Conservation (phyloP, 176 grass and related monocot species). For the Pontederia crassipes region DNA sequence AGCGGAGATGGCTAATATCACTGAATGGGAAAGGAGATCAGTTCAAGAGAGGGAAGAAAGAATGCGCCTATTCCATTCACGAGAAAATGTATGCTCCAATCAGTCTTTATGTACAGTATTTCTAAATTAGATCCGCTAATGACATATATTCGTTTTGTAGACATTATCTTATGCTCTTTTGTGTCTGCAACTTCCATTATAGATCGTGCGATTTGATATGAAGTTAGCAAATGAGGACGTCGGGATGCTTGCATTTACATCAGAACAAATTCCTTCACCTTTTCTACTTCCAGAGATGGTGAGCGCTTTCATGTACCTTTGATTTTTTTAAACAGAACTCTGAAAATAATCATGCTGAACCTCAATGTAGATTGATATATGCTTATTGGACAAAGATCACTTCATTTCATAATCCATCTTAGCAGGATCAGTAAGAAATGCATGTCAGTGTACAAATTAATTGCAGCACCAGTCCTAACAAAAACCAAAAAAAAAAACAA, state of each 20-base stretch:
- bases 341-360: too few species aligned
- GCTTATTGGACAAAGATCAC: too few species aligned
- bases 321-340: too few species aligned
- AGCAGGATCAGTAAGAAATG: too few species aligned
- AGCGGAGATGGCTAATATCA: constrained; percentile 72
- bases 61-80: constrained; percentile 71
- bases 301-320: constrained; percentile 6
- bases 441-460: too few species aligned
- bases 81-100: constrained; percentile 72
- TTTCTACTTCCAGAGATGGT: constrained; percentile 98
- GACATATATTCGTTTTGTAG: not conserved
- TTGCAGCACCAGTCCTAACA: too few species aligned
- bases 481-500: too few species aligned
- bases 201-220: constrained; percentile 96
- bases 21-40: constrained; percentile 69
- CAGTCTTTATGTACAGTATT: not conserved
- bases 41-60: constrained; percentile 92
- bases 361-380: too few species aligned
- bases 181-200: constrained; percentile 24
- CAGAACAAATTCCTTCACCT: constrained; percentile 96
- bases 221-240: constrained; percentile 98
- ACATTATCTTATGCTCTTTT: not conserved
- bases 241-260: constrained; percentile 92
- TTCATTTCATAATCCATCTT: too few species aligned
- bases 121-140: not conserved